Percentiles rank a stretch among this genome's conserved stretches.
Conservation (phyloP, 2,329 filamentous ascomycete genomes). For the Lecanosticta acicola region DNA sequence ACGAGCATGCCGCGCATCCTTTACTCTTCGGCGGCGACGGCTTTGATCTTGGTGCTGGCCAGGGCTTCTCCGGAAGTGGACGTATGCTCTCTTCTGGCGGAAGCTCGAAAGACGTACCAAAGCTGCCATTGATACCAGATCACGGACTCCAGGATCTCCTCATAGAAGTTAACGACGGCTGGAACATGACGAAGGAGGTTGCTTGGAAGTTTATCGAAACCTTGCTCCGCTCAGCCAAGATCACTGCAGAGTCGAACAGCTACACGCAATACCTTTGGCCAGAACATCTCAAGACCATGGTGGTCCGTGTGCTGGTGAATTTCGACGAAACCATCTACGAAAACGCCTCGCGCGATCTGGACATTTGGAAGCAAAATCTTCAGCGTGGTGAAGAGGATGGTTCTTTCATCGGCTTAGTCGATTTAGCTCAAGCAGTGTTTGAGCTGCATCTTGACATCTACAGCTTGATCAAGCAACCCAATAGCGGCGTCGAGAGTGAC, state of each 20-base stretch:
- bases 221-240: constrained; percentile 42
- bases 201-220: constrained; percentile 50
- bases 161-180: constrained; percentile 41
- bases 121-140: constrained; percentile 17
- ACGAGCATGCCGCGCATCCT: constrained; percentile 25
- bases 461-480: constrained; percentile 56
- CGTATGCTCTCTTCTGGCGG: constrained; percentile 12
- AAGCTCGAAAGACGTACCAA: constrained; percentile 12
- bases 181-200: constrained; percentile 47
- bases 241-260: constrained; percentile 27
- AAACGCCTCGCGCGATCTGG: constrained; percentile 10
- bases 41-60: constrained; percentile 20
- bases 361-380: constrained; percentile 2
- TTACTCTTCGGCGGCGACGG: constrained; percentile 25
- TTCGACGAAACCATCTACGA: constrained; percentile 51
- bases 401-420: constrained; percentile 38
- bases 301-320: constrained; percentile 49
- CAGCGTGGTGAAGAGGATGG: background rate
- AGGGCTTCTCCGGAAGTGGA: constrained; percentile 8
- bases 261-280: constrained; percentile 54
- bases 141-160: constrained; percentile 40
- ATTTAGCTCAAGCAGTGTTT: constrained; percentile 56
- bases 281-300: constrained; percentile 49
- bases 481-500: constrained; percentile 49
- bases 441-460: constrained; percentile 64